Base-by-base conservation (phyloP, 805 yeast species). In the Pichia pseudocactophila region DNA sequence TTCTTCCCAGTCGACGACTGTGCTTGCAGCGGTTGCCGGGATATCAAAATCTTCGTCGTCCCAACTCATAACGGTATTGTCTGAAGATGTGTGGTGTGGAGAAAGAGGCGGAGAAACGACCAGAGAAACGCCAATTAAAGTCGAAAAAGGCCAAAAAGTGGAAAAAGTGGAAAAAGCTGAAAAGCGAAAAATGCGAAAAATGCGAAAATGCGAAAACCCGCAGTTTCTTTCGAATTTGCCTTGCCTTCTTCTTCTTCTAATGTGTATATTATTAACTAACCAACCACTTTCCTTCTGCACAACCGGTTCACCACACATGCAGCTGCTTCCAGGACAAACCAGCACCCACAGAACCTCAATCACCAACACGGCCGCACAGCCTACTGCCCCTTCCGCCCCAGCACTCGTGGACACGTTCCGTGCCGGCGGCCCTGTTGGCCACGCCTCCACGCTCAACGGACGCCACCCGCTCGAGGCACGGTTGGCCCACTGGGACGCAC, bases 41-140 rank as follows among this genome's bases (percentile, higher is more conserved):
- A 82, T 77, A 43, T 79, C 90, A 60, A 85, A 82, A 57, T 84
- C 95, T 68, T 88, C 96, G 77, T 87, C 95, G 74, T 87, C 96
- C 56, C 39, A 41, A 27, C 37, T 32, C 44, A 43, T 37, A 32
- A 8, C 8, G 11, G 22, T 32, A 7, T 28, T 7, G 12, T 28
- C 6, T 28, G 12, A 7, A 11, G 13, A 8, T 15, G 18, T 31
- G n/a, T 31, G 34, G 18, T 16, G n/a, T n/a, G n/a, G n/a, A n/a
- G n/a, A n/a, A n/a, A n/a, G n/a, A n/a, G n/a, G n/a, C n/a, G n/a
- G n/a, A n/a, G n/a, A n/a, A n/a, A n/a, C n/a, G n/a, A n/a, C n/a
- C n/a, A n/a, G n/a, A 30, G 15, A 16, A 16, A n/a, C 15, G 17
- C 9, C 33, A 30, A 30, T n/a, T n/a, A n/a, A n/a, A n/a, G n/a